Conservation (phyloP, 2,329 filamentous ascomycete species). For the Phialemonium atrogriseum region DNA sequence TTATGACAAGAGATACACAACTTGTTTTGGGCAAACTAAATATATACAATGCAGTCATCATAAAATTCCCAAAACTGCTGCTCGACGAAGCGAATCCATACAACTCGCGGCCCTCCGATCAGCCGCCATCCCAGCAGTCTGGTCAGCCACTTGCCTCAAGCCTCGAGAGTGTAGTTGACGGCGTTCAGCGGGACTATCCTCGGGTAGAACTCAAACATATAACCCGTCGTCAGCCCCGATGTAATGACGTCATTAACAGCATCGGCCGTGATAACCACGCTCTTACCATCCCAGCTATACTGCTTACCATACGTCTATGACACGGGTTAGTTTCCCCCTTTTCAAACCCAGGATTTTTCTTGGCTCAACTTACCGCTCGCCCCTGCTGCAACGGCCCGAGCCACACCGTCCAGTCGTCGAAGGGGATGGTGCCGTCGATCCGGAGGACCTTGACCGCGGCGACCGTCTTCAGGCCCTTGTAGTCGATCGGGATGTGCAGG, state of each 20-base stretch:
- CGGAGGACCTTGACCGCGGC: slow-evolving; percentile 43
- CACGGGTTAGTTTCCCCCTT: slow-evolving; percentile 1
- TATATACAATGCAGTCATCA: no score
- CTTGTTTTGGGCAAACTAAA: no score
- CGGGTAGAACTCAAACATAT: slow-evolving; percentile 49
- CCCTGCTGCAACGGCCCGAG: slow-evolving; percentile 43
- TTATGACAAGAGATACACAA: no score
- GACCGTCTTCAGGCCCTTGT: slow-evolving; percentile 38
- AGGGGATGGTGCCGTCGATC: slow-evolving; percentile 37
- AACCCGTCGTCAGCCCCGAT: slow-evolving; percentile 32
- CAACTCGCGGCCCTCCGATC: no score
- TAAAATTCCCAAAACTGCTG: no score
- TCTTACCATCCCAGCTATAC: slow-evolving; percentile 39
- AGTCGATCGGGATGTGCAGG: slow-evolving; percentile 42
- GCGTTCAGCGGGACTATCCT: no score
- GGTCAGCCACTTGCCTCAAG: no score
- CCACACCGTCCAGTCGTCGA: slow-evolving; percentile 49
- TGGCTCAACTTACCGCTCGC: slow-evolving; percentile 21
- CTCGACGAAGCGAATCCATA: no score
- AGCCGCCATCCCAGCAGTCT: no score
- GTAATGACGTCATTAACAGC: slow-evolving; percentile 37
- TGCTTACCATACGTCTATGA: slow-evolving; percentile 36
- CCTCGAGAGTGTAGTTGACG: no score
- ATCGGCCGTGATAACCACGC: slow-evolving; percentile 36
- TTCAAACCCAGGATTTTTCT: neutral